Evolutionary conservation across 2,329 filamentous ascomycete species (phyloP).

Genomic region (Monosporascus sp.): DNA sequence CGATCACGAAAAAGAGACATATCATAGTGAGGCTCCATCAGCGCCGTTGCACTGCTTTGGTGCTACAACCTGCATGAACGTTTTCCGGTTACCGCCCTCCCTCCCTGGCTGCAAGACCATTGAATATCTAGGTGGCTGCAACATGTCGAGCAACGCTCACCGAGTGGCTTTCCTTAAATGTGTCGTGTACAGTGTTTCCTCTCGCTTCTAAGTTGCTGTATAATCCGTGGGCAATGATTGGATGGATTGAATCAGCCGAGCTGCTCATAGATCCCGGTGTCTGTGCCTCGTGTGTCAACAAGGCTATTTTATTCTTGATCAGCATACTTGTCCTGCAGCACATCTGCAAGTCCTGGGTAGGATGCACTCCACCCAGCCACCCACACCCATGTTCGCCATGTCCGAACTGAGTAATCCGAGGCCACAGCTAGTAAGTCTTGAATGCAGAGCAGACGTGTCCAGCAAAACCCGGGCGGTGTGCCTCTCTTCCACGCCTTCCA

Average conservation of each 20-base stretch:
- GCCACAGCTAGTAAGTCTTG: background rate
- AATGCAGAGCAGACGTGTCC: background rate
- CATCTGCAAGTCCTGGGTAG: background rate
- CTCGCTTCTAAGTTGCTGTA: background rate
- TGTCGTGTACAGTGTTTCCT: background rate
- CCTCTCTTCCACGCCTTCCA: background rate
- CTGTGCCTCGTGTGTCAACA: background rate
- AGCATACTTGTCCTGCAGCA: background rate
- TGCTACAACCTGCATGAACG: constrained; percentile 12
- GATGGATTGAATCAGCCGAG: background rate
- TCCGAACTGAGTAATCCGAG: background rate
- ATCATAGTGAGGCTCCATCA: background rate
- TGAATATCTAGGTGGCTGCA: background rate
- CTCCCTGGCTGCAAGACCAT: background rate
- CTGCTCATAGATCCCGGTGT: background rate
- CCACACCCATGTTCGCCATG: background rate
- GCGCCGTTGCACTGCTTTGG: background rate
- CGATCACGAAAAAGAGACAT: background rate
- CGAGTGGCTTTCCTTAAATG: background rate
- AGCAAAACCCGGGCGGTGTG: background rate
- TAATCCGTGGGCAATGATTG: background rate
- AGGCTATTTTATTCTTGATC: background rate
- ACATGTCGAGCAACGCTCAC: background rate
- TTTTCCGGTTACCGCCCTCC: constrained; percentile 12
- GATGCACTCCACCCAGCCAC: background rate